Conservation (phyloP, 371 early-diverging fungal genomes). For the Apophysomyces trapeziformis region DNA sequence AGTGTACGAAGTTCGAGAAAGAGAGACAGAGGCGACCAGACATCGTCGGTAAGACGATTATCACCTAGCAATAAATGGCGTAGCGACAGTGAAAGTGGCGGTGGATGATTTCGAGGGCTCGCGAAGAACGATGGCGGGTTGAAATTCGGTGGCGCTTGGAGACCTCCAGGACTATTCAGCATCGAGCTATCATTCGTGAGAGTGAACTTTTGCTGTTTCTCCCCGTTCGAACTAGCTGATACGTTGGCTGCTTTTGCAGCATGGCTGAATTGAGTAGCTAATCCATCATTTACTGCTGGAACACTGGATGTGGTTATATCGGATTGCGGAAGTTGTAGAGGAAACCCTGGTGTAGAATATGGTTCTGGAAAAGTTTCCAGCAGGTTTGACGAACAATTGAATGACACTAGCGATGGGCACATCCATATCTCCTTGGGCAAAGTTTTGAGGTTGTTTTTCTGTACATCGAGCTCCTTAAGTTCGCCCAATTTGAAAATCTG, state of each 20-base stretch:
- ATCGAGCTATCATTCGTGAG: not conserved
- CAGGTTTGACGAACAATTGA: slow-evolving; percentile 75
- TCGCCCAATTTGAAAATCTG: slow-evolving; percentile 41
- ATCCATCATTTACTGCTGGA: not conserved
- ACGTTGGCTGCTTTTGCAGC: slow-evolving; percentile 21
- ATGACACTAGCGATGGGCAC: slow-evolving; percentile 73
- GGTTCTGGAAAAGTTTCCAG: slow-evolving; percentile 55
- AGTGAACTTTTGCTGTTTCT: not conserved
- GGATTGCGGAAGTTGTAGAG: slow-evolving; percentile 21
- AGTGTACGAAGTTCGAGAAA: slow-evolving; percentile 76
- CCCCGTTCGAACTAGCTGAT: slow-evolving; percentile 10
- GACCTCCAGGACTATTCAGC: not conserved
- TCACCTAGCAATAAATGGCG: slow-evolving; percentile 75
- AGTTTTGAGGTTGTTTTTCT: slow-evolving; percentile 70
- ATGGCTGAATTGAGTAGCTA: not conserved
- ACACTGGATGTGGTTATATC: not conserved
- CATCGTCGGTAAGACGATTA: slow-evolving; percentile 83
- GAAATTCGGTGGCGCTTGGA: slow-evolving; percentile 36
- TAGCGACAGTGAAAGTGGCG: slow-evolving; percentile 70
- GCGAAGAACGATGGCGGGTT: slow-evolving; percentile 57
- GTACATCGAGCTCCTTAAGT: slow-evolving; percentile 42
- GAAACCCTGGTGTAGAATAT: slow-evolving; percentile 21
- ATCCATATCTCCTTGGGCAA: slow-evolving; percentile 90
- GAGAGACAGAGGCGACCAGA: slow-evolving; percentile 73
- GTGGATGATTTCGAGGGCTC: slow-evolving; percentile 54